Percentiles rank a stretch among this genome's conserved stretches.
Evolutionary conservation across 768 basidiomycete genomes (phyloP).

Genomic region (Hygrocybe coccinea): DNA sequence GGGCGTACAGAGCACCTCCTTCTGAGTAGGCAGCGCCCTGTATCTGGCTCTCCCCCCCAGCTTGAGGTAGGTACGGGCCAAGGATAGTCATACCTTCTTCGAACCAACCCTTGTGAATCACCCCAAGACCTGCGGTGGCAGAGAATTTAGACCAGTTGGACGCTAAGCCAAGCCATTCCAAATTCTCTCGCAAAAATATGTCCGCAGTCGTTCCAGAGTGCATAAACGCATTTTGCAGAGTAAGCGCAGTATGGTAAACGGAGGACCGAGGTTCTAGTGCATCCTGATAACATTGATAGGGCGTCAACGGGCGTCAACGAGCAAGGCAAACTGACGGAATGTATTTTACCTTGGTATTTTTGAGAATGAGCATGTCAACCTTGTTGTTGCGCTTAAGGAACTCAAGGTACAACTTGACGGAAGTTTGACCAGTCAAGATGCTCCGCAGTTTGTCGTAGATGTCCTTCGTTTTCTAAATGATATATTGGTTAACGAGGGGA

Average conservation of each 20-base stretch:
- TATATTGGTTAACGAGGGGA: conserved; percentile 6
- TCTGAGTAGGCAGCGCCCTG: conserved; percentile 85
- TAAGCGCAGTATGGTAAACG: conserved; percentile 95
- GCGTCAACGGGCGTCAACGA: not conserved
- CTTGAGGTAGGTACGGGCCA: conserved; percentile 86
- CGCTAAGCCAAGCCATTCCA: conserved; percentile 93
- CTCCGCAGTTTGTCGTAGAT: conserved; percentile 71
- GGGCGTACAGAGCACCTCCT: conserved; percentile 91
- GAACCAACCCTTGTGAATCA: conserved; percentile 96
- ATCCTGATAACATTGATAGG: conserved; percentile 47
- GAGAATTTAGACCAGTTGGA: conserved; percentile 99
- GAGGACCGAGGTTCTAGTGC: conserved; percentile 90
- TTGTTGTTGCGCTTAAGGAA: conserved; percentile 95
- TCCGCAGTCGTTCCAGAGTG: conserved; percentile 98
- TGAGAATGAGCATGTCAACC: conserved; percentile 85
- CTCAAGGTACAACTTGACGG: conserved; percentile 88
- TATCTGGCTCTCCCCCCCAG: conserved; percentile 68
- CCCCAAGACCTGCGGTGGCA: conserved; percentile 92
- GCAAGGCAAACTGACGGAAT: not conserved
- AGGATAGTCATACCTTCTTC: conserved; percentile 90
- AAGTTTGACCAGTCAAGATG: conserved; percentile 88
- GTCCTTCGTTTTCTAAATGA: conserved; percentile 49
- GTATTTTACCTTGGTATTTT: conserved; percentile 76
- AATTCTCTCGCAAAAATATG: conserved; percentile 86
- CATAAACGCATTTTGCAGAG: conserved; percentile 96